phyloP scores from a whole-genome alignment of 2,329 filamentous ascomycete genomes.

The Microcyclospora pomicola region DNA sequence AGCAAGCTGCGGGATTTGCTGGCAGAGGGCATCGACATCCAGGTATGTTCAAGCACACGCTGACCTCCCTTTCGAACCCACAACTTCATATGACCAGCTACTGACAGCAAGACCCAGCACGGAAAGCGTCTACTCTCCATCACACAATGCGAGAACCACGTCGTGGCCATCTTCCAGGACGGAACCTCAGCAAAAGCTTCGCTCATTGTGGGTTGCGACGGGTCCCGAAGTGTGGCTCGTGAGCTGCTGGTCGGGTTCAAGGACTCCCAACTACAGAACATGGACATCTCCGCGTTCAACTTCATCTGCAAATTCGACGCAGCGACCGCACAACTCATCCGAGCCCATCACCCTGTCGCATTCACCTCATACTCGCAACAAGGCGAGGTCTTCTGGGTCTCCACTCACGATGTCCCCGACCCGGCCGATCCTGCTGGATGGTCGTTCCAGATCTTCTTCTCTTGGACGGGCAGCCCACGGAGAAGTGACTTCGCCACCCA shows the following conservation, averaged over 20 bases:
- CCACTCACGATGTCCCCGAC: slow-evolving; percentile 2
- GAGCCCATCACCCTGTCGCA: slow-evolving; percentile 5
- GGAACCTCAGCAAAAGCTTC: slow-evolving; percentile 3
- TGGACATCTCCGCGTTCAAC: slow-evolving; percentile 7
- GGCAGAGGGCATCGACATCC: slow-evolving; percentile 8
- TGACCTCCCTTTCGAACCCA: not conserved
- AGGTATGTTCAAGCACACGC: slow-evolving; percentile 2
- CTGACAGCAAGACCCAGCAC: slow-evolving; percentile 3
- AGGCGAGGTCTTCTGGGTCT: slow-evolving; percentile 3
- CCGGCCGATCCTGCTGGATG: slow-evolving; percentile 3
- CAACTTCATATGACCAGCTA: not conserved
- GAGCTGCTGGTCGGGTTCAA: slow-evolving; percentile 5
- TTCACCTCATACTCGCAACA: slow-evolving; percentile 3
- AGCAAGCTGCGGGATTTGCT: slow-evolving; percentile 8
- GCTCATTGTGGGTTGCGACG: slow-evolving; percentile 9
- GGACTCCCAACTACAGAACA: slow-evolving; percentile 1
- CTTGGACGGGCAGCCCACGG: slow-evolving; percentile 2
- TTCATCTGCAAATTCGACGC: slow-evolving; percentile 4
- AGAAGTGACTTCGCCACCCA: slow-evolving; percentile 4
- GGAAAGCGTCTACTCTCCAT: slow-evolving; percentile 5
- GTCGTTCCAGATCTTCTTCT: slow-evolving; percentile 6
- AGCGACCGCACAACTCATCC: slow-evolving; percentile 1
- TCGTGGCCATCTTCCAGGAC: slow-evolving; percentile 9
- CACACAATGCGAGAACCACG: not conserved
- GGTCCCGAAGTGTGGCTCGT: slow-evolving; percentile 6